These are phyloP conservation scores for Cryptococcus sp. DNA, from an alignment of 1,284 basidiomycete genomes.

Conservation along the genomic window DNA sequence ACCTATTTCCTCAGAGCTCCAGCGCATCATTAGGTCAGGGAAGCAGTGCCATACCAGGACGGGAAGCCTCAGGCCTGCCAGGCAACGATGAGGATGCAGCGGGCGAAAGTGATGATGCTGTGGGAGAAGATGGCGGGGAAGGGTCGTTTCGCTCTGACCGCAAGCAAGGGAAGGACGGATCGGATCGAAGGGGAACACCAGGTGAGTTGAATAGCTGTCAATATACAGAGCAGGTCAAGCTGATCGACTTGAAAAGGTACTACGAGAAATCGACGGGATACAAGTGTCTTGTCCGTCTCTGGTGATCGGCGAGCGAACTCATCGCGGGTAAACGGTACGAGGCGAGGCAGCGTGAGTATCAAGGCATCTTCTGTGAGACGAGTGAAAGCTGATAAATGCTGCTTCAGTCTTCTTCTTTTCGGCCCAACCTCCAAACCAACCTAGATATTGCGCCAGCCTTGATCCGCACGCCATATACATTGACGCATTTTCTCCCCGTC, in stretches of 20 bases:
- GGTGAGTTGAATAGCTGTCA: not conserved
- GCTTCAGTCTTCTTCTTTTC: constrained; percentile 38
- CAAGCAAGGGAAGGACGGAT: constrained; percentile 6
- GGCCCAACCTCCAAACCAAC: constrained; percentile 43
- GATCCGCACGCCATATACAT: constrained; percentile 72
- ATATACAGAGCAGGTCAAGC: too few relatives aligned
- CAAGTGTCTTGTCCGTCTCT: not conserved
- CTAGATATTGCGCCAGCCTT: constrained; percentile 62
- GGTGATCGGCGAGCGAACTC: not conserved
- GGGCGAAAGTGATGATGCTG: constrained; percentile 43
- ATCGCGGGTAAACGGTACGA: constrained; percentile 10
- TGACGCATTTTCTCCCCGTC: constrained; percentile 56
- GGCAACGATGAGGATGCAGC: constrained; percentile 45
- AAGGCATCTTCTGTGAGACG: too few relatives aligned
- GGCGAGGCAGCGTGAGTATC: constrained; percentile 11
- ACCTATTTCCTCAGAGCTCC: constrained; percentile 58
- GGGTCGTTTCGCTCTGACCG: constrained; percentile 22
- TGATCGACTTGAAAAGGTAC: too few relatives aligned
- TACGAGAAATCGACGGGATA: not conserved
- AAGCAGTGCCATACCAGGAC: not conserved
- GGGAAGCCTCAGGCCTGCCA: constrained; percentile 2
- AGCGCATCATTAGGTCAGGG: constrained; percentile 2
- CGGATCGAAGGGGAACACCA: not conserved
- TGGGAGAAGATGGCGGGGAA: constrained; percentile 25
- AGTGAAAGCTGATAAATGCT: not conserved